phyloP scores from a whole-genome alignment of 768 basidiomycete species.

The Tephrocybe sp. region DNA sequence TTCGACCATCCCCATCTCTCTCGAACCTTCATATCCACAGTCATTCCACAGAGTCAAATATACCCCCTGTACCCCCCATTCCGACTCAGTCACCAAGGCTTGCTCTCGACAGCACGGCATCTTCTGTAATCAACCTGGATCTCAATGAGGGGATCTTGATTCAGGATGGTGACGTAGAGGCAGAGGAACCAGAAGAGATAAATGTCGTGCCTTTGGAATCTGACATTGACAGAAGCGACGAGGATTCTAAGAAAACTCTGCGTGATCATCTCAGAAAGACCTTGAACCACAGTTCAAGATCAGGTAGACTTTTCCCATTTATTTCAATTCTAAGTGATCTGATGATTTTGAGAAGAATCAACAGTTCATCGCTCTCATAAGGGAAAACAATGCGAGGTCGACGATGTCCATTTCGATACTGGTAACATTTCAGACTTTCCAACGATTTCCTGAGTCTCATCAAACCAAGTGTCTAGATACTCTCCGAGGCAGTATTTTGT shows the following conservation, averaged over 20 bases:
- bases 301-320: constrained; percentile 36
- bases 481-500: constrained; percentile 84
- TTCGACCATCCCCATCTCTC: constrained; percentile 55
- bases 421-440: constrained; percentile 27
- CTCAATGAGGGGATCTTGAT: constrained; percentile 68
- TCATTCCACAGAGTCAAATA: constrained; percentile 37
- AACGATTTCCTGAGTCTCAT: constrained; percentile 7
- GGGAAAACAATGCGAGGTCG: constrained; percentile 30
- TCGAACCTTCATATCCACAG: constrained; percentile 59
- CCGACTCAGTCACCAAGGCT: constrained; percentile 28
- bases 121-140: constrained; percentile 69
- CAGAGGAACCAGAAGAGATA: constrained; percentile 52
- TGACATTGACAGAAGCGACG: constrained; percentile 42
- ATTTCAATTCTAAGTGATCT: constrained; percentile 3
- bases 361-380: constrained; percentile 29
- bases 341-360: constrained; percentile 23
- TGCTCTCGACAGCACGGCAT: constrained; percentile 62
- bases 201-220: constrained; percentile 43
- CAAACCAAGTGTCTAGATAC: constrained; percentile 36
- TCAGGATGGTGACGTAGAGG: constrained; percentile 66
- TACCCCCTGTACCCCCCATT: constrained; percentile 29
- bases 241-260: constrained; percentile 61
- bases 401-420: constrained; percentile 40
- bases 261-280: constrained; percentile 74
- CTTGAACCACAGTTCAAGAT: constrained; percentile 48